Evolutionary conservation across 2,329 filamentous ascomycete genomes (phyloP), one percentile per base, ranked within the genome.

Genomic region (Aspergillus nomiae): DNA sequence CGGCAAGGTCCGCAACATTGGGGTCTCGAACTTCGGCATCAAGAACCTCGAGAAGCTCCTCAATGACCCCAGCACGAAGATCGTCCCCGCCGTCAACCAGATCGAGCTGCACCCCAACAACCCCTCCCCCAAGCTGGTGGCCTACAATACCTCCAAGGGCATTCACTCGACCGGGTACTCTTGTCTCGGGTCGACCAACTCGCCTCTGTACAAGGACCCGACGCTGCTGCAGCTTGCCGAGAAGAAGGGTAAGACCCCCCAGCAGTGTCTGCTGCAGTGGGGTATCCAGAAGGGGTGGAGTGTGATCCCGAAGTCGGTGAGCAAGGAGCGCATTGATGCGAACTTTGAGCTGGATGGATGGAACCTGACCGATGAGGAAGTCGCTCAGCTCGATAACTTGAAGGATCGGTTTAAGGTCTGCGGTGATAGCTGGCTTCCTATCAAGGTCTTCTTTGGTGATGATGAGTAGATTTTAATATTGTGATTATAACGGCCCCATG

Each of bases 281-380:
- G 92, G 92, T 67, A 81, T 96, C 60, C 87, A 91, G 76, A 89
- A 92, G 74, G 92, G 90, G 63, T 92, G 89, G 83, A 90, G 87
- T 68, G 92, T 96, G 58, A 92, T 96, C 71, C 92, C 92, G 72
- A 96, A 96, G 85, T 90, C 87, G 58, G 90, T 94, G 63, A 93
- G 87, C 68, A 85, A 88, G 69, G 83, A 83, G 59, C 86, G 92
- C 48, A 93, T 96, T 72, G 83, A 90, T 78, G 86, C 82, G 66
- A 96, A 96, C 84, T 92, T 88, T 70, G 86, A 90, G 76, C 83
- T 92, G 58, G 87, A 93, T 76, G 91, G 89, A 59, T 94, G 89
- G 87, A 82, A 86, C 63, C 80, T 96, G 77, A 89, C 86, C 4
- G 84, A 85, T 4, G 91, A 92, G 54, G 92, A 96, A 81, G 77